phyloP scores from a whole-genome alignment of 83 land plant species.

The Picea abies region DNA sequence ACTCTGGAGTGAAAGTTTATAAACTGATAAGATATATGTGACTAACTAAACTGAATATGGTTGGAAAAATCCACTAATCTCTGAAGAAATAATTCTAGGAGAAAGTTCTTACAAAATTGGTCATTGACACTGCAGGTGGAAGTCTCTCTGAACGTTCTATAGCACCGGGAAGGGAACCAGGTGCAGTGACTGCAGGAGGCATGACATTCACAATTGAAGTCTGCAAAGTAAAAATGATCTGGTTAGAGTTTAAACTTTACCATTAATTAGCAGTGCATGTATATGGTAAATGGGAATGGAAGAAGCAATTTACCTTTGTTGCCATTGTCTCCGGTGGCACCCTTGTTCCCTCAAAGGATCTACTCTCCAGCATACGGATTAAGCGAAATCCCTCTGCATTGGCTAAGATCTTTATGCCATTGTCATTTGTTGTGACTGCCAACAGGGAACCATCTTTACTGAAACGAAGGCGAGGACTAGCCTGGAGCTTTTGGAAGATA shows the following conservation, averaged over 20 bases:
- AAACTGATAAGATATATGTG: no score
- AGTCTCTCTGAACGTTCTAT: conserved; percentile 50
- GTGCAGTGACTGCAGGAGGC: background rate
- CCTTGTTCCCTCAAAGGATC: conserved; percentile 48
- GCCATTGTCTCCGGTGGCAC: conserved; percentile 32
- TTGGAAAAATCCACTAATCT: no score
- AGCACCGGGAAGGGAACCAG: background rate
- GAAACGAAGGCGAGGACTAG: conserved; percentile 83
- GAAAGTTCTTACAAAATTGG: background rate
- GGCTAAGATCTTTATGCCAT: conserved; percentile 85
- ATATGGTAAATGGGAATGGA: background rate
- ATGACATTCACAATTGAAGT: background rate
- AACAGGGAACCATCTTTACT: conserved; percentile 84
- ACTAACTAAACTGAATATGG: no score
- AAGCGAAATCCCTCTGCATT: conserved; percentile 73
- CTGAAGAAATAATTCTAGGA: background rate
- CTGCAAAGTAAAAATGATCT: background rate
- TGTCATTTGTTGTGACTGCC: conserved; percentile 87
- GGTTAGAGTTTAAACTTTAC: background rate
- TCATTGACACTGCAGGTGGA: conserved; percentile 38
- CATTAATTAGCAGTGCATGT: background rate
- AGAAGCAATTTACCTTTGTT: conserved; percentile 24
- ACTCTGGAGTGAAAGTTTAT: background rate
- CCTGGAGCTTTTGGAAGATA: conserved; percentile 39
- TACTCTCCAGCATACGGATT: conserved; percentile 47